These are phyloP conservation scores for Candida berthetii DNA, from an alignment of 805 yeast genomes.

Conservation along the genomic window DNA sequence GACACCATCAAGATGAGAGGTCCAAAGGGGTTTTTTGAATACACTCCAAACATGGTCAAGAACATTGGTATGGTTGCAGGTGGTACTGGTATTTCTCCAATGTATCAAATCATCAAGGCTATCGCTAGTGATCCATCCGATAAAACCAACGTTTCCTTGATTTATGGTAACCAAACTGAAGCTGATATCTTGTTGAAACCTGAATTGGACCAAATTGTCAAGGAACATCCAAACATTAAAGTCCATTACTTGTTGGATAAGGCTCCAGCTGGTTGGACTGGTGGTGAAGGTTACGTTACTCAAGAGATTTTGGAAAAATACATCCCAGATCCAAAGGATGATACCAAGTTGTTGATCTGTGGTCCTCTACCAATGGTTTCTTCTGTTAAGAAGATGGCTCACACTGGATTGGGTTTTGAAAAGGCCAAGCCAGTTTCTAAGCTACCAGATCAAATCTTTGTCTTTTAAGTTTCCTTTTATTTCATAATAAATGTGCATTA, in stretches of 20 bases:
- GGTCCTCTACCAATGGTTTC: slow-evolving; percentile 94
- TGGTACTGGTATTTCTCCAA: slow-evolving; percentile 95
- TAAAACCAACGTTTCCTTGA: slow-evolving; percentile 62
- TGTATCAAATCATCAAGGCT: slow-evolving; percentile 87
- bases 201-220: slow-evolving; percentile 67
- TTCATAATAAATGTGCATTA: no score
- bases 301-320: slow-evolving; percentile 59
- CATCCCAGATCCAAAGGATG: slow-evolving; percentile 55
- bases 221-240: slow-evolving; percentile 50
- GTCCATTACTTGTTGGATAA: slow-evolving; percentile 73
- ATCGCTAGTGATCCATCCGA: slow-evolving; percentile 74
- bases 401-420: slow-evolving; percentile 57
- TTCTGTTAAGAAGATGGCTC: slow-evolving; percentile 76
- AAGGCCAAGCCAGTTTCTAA: slow-evolving; percentile 88
- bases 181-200: slow-evolving; percentile 75
- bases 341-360: slow-evolving; percentile 72
- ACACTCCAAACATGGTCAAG: slow-evolving; percentile 70
- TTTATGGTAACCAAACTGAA: slow-evolving; percentile 78
- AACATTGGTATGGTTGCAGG: slow-evolving; percentile 90
- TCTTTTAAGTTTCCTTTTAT: slow-evolving; percentile 44
- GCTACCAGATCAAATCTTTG: slow-evolving; percentile 86
- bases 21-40: slow-evolving; percentile 85
- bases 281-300: slow-evolving; percentile 76
- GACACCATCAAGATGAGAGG: slow-evolving; percentile 77
- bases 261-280: slow-evolving; percentile 65